Evolutionary conservation across 345 rosid genomes (phyloP), one percentile per base, ranked within the genome.

Genomic region (Rhodamnia rubescens): DNA sequence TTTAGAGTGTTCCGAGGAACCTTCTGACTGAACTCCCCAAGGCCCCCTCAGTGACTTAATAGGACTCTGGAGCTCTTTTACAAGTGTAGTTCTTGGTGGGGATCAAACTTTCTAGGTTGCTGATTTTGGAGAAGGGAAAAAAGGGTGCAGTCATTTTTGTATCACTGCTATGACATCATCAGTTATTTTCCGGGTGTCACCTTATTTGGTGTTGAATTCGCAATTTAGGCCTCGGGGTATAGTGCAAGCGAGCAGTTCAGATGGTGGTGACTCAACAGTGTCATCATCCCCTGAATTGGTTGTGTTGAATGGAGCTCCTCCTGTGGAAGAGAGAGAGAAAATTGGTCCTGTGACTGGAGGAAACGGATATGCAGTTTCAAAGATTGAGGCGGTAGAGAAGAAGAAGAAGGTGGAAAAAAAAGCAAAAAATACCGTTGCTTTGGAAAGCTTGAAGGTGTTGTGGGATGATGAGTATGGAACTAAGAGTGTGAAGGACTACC

Each of bases 401-500:
- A 88, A 84, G 80, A 89, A 83, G 40, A 29, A 59, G n/a, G 44
- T 24, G 55, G 44, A 80, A 81, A 26, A 81, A 83, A 87, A 58
- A 74, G 88, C 87, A 84, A 90, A 92, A 7, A 59, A n/a, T 52
- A n/a, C 15, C 3, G 27, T 16, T 53, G 54, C 15, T 47, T 56
- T 88, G 9, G 84, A 89, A 51, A 90, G 88, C 57, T 85, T 97
- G 90, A 91, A 92, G 86, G 87, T 90, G 78, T 87, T 93, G 84
- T 97, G 99, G 99, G 98, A 97, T 87, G 99, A 97, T 92, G 98
- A 96, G 49, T 97, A 92, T 85, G 97, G 97, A 47, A 88, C 91
- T 16, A 90, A 83, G 83, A 94, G 92, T 29, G 92, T 92, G 4
- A 92, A 93, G 88, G 98, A 95, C 92, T 97, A 92, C 89, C 89